phyloP scores from a whole-genome alignment of 768 basidiomycete genomes.

The Boletus rufocinnamomeus region DNA sequence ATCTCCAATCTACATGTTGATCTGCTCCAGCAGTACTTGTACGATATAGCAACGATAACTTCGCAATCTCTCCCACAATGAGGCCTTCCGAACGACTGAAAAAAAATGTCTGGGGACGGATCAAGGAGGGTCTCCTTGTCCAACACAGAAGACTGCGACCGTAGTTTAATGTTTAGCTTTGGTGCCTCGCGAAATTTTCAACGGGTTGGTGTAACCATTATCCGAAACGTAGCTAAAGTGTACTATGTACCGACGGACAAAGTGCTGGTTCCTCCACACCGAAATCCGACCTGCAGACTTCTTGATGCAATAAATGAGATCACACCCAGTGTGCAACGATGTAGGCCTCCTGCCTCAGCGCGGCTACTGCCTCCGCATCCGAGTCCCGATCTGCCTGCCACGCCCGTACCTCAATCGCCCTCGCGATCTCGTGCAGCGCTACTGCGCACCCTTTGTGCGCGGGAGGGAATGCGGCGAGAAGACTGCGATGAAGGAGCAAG shows the following conservation, averaged over 20 bases:
- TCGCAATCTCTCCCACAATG: neutral
- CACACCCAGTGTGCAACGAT: slow-evolving; percentile 41
- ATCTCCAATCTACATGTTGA: slow-evolving; percentile 6
- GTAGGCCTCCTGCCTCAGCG: slow-evolving; percentile 72
- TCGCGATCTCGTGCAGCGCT: slow-evolving; percentile 66
- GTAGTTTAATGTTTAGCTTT: too few relatives aligned
- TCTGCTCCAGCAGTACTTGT: slow-evolving; percentile 15
- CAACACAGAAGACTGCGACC: too few relatives aligned
- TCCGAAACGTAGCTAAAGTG: neutral
- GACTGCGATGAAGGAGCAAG: slow-evolving; percentile 77
- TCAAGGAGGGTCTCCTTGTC: neutral
- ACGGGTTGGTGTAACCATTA: neutral
- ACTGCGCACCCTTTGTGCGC: slow-evolving; percentile 65
- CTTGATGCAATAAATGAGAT: slow-evolving; percentile 1
- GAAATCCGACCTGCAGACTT: slow-evolving; percentile 16
- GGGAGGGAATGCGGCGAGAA: slow-evolving; percentile 59
- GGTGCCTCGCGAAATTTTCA: neutral
- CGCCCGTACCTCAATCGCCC: slow-evolving; percentile 57
- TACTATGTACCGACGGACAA: neutral
- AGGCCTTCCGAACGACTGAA: neutral
- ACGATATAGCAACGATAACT: slow-evolving; percentile 7
- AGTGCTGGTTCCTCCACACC: neutral
- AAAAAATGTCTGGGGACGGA: neutral
- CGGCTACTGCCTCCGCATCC: slow-evolving; percentile 66
- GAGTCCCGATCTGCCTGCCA: slow-evolving; percentile 73